Evolutionary conservation across 768 basidiomycete species (phyloP).

Genomic region (Leccinum longicurvipes): DNA sequence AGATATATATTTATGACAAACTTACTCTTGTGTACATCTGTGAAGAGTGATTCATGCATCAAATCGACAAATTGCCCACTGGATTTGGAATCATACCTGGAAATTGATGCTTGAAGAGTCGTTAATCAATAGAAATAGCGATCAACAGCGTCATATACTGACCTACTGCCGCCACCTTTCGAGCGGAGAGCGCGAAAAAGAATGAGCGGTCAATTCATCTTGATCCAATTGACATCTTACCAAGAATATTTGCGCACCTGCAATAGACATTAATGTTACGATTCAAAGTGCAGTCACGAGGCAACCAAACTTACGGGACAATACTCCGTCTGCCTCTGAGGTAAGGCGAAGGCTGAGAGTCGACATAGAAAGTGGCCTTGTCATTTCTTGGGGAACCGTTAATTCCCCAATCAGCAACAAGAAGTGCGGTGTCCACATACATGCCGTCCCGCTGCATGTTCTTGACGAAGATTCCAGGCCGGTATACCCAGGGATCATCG

Average conservation of each 20-base stretch:
- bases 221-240: slow-evolving; percentile 25
- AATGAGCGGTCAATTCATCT: background rate
- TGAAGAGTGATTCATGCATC: background rate
- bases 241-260: slow-evolving; percentile 66
- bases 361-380: slow-evolving; percentile 70
- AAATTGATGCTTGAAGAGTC: slow-evolving; percentile 59
- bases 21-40: slow-evolving; percentile 63
- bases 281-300: background rate
- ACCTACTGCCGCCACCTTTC: slow-evolving; percentile 56
- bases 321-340: slow-evolving; percentile 63
- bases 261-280: background rate
- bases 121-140: background rate
- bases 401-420: background rate
- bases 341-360: slow-evolving; percentile 53
- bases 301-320: slow-evolving; percentile 52
- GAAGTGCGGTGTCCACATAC: slow-evolving; percentile 36
- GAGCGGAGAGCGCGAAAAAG: background rate
- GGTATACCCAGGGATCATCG: slow-evolving; percentile 73
- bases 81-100: slow-evolving; percentile 32
- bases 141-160: slow-evolving; percentile 4
- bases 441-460: slow-evolving; percentile 72
- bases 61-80: background rate
- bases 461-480: slow-evolving; percentile 64
- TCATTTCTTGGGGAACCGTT: slow-evolving; percentile 49
- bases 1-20: background rate